These are phyloP conservation scores for Cordyceps javanica DNA, from an alignment of 2,329 filamentous ascomycete species.

Conservation along the genomic window DNA sequence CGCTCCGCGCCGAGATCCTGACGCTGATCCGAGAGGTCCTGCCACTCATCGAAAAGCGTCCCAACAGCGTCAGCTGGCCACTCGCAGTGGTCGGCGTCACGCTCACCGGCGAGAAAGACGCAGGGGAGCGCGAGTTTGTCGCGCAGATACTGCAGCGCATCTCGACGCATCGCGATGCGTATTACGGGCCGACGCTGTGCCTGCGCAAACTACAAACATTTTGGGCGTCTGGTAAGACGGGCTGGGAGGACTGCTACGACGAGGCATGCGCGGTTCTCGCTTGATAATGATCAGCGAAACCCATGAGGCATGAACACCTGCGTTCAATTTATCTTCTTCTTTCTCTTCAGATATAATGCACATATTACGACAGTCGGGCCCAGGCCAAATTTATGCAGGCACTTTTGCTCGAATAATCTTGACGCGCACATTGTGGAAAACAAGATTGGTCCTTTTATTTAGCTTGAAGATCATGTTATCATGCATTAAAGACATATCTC, in stretches of 20 bases:
- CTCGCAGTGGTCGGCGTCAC: conserved; percentile 2
- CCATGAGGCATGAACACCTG: background rate
- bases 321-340: background rate
- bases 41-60: background rate
- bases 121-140: background rate
- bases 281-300: background rate
- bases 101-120: background rate
- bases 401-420: too few species aligned
- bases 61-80: background rate
- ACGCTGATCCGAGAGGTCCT: background rate
- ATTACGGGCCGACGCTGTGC: background rate
- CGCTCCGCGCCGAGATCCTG: background rate
- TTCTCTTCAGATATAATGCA: background rate
- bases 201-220: background rate
- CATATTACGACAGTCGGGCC: background rate
- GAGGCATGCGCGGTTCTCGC: conserved; percentile 2
- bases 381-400: background rate
- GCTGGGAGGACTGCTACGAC: conserved; percentile 8
- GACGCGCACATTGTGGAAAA: background rate
- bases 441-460: too few species aligned
- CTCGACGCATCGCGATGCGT: conserved; percentile 2
- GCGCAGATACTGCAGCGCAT: background rate
- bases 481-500: background rate
- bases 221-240: conserved; percentile 2
- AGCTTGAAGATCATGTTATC: background rate